A percentile compares a stretch with the other conserved stretches of the same genome.
Evolutionary conservation across 768 basidiomycete species (phyloP).

Genomic region (Collybiopsis luxurians): DNA sequence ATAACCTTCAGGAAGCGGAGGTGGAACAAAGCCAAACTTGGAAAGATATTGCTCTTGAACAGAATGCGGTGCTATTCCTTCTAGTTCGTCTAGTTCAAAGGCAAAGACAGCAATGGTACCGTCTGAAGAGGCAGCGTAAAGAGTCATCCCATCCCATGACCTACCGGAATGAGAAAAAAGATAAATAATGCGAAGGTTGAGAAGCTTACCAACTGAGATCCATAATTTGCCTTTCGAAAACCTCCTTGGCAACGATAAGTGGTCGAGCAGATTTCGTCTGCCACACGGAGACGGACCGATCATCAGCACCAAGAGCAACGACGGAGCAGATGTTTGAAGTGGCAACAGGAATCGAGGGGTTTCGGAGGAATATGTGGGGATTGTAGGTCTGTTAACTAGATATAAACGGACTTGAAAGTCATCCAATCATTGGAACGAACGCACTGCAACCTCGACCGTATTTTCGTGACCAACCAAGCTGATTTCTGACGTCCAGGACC

Average conservation of each 20-base stretch:
- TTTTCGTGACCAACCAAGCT: constrained; percentile 97
- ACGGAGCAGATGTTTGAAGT: constrained; percentile 89
- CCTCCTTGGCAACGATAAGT: constrained; percentile 88
- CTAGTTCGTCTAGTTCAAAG: constrained; percentile 78
- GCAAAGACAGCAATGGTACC: constrained; percentile 89
- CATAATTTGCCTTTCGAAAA: constrained; percentile 93
- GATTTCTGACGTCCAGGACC: constrained; percentile 87
- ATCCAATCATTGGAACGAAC: constrained; percentile 22
- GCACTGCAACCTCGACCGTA: constrained; percentile 91
- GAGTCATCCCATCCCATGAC: constrained; percentile 88
- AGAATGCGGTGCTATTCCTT: constrained; percentile 72
- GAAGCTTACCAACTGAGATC: constrained; percentile 85
- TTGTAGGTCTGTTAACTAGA: constrained; percentile 87
- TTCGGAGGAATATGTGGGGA: constrained; percentile 89
- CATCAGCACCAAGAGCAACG: constrained; percentile 91
- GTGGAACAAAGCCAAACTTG: constrained; percentile 73
- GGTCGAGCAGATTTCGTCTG: constrained; percentile 91
- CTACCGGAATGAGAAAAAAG: constrained; percentile 33
- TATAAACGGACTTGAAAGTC: constrained; percentile 5
- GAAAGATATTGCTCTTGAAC: constrained; percentile 79
- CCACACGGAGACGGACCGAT: constrained; percentile 94
- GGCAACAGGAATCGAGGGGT: constrained; percentile 60
- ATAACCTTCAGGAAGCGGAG: constrained; percentile 68
- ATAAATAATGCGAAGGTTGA: constrained; percentile 4
- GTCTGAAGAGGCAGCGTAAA: constrained; percentile 95